phyloP scores from a whole-genome alignment of 2,329 filamentous ascomycete genomes.

The Fusarium stilboides region DNA sequence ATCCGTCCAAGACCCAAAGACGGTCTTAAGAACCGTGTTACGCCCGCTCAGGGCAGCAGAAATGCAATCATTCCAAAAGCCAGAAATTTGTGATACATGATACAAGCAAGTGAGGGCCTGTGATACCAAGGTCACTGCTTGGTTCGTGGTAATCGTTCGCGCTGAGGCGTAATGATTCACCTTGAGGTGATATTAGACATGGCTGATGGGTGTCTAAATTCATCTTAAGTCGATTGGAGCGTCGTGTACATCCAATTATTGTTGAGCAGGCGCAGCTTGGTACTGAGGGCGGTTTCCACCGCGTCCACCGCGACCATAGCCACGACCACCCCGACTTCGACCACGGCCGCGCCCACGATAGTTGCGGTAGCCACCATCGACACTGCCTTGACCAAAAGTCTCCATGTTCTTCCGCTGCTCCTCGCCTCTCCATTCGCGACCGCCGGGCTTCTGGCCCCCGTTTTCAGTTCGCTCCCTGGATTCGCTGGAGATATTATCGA shows the following conservation, averaged over 20 bases:
- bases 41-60: constrained; percentile 36
- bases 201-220: constrained; percentile 8
- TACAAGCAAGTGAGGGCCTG: constrained; percentile 42
- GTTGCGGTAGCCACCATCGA: constrained; percentile 84
- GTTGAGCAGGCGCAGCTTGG: constrained; percentile 49
- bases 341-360: constrained; percentile 86
- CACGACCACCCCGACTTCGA: constrained; percentile 68
- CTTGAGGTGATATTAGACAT: constrained; percentile 14
- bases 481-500: constrained; percentile 98
- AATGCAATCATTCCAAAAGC: constrained; percentile 43
- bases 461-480: constrained; percentile 88
- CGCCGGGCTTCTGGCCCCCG: constrained; percentile 76
- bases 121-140: constrained; percentile 20
- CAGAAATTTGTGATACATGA: constrained; percentile 52
- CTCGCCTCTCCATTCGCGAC: constrained; percentile 90
- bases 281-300: constrained; percentile 56
- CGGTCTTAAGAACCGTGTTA: constrained; percentile 28
- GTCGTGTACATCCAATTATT: constrained; percentile 40
- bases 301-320: constrained; percentile 59
- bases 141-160: constrained; percentile 22
- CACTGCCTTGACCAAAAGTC: constrained; percentile 96
- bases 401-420: constrained; percentile 97
- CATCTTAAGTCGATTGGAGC: constrained; percentile 8
- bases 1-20: constrained; percentile 36
- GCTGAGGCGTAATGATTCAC: constrained; percentile 2